Conservation (phyloP, 768 basidiomycete genomes). For the Panaeolus papilionaceus region DNA sequence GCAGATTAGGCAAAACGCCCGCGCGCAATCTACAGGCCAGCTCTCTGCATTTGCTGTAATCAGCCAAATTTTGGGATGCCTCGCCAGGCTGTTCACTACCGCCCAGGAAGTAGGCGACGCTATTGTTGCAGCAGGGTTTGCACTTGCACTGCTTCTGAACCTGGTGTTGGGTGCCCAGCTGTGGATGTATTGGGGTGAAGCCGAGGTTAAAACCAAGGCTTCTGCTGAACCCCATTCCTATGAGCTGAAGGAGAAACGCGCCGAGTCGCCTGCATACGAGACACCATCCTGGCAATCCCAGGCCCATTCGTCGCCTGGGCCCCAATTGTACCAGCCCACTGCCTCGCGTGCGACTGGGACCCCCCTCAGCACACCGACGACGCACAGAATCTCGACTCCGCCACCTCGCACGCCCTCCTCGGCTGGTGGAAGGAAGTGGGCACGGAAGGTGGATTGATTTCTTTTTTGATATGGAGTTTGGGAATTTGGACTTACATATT, state of each 20-base stretch:
- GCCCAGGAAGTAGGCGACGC: conserved; percentile 86
- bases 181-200: conserved; percentile 82
- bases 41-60: conserved; percentile 93
- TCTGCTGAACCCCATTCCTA: conserved; percentile 20
- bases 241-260: conserved; percentile 24
- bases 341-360: conserved; percentile 18
- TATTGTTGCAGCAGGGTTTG: conserved; percentile 84
- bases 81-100: conserved; percentile 94
- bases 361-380: conserved; percentile 23
- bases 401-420: conserved; percentile 49
- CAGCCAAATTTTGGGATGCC: conserved; percentile 86
- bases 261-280: conserved; percentile 25
- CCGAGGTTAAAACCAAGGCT: conserved; percentile 19
- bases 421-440: conserved; percentile 70
- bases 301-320: conserved; percentile 22
- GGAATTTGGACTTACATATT: neutral
- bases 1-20: conserved; percentile 86
- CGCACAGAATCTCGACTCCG: conserved; percentile 48
- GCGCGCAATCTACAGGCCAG: conserved; percentile 84
- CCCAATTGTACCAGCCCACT: conserved; percentile 24
- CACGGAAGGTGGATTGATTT: conserved; percentile 72
- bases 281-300: conserved; percentile 29
- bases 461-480: neutral
- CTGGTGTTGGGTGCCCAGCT: conserved; percentile 84
- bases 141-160: conserved; percentile 83